These are phyloP conservation scores for Candida sakaeoensis DNA, from an alignment of 805 yeast genomes.

Conservation along the genomic window DNA sequence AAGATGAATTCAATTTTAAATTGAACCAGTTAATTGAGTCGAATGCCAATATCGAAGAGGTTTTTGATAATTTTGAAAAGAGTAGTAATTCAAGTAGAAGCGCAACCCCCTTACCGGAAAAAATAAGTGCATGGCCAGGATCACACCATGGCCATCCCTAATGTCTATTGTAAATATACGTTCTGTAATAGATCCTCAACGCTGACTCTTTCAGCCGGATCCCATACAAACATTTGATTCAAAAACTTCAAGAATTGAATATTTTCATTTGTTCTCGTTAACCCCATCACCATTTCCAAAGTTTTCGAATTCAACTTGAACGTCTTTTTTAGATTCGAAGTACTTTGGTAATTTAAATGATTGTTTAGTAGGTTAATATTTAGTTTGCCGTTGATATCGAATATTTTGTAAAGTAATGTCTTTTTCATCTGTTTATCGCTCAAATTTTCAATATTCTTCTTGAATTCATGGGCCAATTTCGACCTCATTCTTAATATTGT, in stretches of 20 bases:
- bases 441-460: slow-evolving; percentile 3
- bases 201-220: slow-evolving; percentile 26
- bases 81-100: slow-evolving; percentile 20
- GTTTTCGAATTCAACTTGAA: slow-evolving; percentile 27
- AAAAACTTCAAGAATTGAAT: slow-evolving; percentile 25
- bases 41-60: slow-evolving; percentile 8
- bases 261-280: slow-evolving; percentile 13
- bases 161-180: slow-evolving; percentile 18
- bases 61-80: slow-evolving; percentile 12
- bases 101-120: slow-evolving; percentile 34
- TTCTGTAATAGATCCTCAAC: slow-evolving; percentile 23
- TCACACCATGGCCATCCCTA: slow-evolving; percentile 54
- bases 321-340: slow-evolving; percentile 14
- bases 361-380: slow-evolving; percentile 31
- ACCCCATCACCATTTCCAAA: slow-evolving; percentile 27
- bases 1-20: slow-evolving; percentile 2
- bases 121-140: slow-evolving; percentile 62
- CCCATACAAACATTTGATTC: slow-evolving; percentile 33
- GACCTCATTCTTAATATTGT: slow-evolving; percentile 38
- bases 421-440: slow-evolving; percentile 32
- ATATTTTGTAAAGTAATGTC: slow-evolving; percentile 34
- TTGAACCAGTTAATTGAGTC: slow-evolving; percentile 4
- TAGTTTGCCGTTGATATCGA: slow-evolving; percentile 37
- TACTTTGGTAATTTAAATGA: slow-evolving; percentile 5
- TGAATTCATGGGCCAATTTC: slow-evolving; percentile 19